A percentile compares a stretch with the other conserved stretches of the same genome.
These are phyloP conservation scores for Stygiomarasmius scandens DNA, from an alignment of 1,284 basidiomycete genomes.

Conservation along the genomic window DNA sequence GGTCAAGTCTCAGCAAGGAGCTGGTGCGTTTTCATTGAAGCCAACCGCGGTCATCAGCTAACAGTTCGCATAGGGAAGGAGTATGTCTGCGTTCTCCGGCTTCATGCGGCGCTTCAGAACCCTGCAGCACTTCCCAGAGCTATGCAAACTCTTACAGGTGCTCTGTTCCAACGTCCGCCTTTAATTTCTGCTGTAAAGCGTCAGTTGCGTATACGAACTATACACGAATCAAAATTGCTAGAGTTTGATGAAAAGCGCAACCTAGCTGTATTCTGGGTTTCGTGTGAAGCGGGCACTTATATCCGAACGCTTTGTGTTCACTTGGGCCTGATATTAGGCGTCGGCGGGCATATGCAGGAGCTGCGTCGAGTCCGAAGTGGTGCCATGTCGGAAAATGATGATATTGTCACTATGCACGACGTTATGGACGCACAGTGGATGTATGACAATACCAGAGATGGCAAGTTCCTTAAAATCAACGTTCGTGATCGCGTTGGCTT, in stretches of 20 bases:
- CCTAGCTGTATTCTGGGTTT: slow-evolving; percentile 97
- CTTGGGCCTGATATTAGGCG: slow-evolving; percentile 91
- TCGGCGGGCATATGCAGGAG: slow-evolving; percentile 99
- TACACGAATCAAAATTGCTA: slow-evolving; percentile 94
- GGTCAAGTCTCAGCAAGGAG: slow-evolving; percentile 98
- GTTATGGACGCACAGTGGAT: slow-evolving; percentile 99
- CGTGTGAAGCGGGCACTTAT: slow-evolving; percentile 98
- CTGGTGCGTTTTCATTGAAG: slow-evolving; percentile 55
- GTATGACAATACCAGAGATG: slow-evolving; percentile 99
- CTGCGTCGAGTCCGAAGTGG: slow-evolving; percentile 93
- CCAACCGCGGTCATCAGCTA: slow-evolving; percentile 15
- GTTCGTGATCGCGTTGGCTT: slow-evolving; percentile 9
- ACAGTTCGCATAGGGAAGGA: slow-evolving; percentile 78
- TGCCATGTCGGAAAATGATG: slow-evolving; percentile 96
- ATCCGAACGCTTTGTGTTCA: slow-evolving; percentile 99
- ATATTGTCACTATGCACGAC: slow-evolving; percentile 99
- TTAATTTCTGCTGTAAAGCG: slow-evolving; percentile 99
- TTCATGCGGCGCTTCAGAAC: slow-evolving; percentile 84
- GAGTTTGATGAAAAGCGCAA: slow-evolving; percentile 99
- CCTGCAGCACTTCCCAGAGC: slow-evolving; percentile 89
- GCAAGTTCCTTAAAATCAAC: slow-evolving; percentile 43
- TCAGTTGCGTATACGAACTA: slow-evolving; percentile 96
- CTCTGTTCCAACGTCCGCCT: slow-evolving; percentile 98
- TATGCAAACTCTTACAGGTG: slow-evolving; percentile 96
- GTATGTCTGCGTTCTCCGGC: slow-evolving; percentile 94